These are phyloP conservation scores for Thermomyces lanuginosus DNA, from an alignment of 2,329 filamentous ascomycete species.

Conservation along the genomic window DNA sequence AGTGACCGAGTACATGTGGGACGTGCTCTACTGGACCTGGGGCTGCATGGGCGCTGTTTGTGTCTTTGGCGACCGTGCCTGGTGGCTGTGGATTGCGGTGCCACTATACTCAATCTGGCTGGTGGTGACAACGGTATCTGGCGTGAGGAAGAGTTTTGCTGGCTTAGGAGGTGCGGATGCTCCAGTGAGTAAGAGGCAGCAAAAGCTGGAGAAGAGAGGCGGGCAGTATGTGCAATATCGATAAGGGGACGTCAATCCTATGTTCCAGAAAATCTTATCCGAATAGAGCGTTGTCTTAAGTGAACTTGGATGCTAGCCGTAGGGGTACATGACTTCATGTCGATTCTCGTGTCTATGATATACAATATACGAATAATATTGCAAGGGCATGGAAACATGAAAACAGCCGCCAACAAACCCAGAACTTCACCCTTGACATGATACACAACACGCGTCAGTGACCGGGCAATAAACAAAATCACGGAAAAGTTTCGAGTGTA, in stretches of 20 bases:
- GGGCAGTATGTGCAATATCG: slow-evolving; percentile 29
- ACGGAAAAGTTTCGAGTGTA: no score
- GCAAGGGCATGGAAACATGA: no score
- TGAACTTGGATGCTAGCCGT: no score
- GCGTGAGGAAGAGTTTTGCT: slow-evolving; percentile 29
- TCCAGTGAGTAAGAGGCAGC: slow-evolving; percentile 34
- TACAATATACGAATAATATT: no score
- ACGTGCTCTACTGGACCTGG: slow-evolving; percentile 91
- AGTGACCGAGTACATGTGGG: slow-evolving; percentile 96
- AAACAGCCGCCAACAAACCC: no score
- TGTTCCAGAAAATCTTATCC: neutral
- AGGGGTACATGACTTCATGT: no score
- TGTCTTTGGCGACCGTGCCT: slow-evolving; percentile 65
- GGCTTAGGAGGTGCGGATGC: slow-evolving; percentile 24
- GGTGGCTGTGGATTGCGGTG: slow-evolving; percentile 44
- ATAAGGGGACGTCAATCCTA: slow-evolving; percentile 10
- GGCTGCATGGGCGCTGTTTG: slow-evolving; percentile 54
- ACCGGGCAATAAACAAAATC: no score
- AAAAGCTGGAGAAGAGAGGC: slow-evolving; percentile 37
- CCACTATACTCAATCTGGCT: slow-evolving; percentile 33
- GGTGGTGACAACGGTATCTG: slow-evolving; percentile 30
- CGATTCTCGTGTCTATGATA: no score
- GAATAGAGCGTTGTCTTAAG: no score
- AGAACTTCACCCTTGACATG: no score
- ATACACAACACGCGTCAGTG: no score